Evolutionary conservation across 257 asterid species (phyloP).

Genomic region (Plantago major): DNA sequence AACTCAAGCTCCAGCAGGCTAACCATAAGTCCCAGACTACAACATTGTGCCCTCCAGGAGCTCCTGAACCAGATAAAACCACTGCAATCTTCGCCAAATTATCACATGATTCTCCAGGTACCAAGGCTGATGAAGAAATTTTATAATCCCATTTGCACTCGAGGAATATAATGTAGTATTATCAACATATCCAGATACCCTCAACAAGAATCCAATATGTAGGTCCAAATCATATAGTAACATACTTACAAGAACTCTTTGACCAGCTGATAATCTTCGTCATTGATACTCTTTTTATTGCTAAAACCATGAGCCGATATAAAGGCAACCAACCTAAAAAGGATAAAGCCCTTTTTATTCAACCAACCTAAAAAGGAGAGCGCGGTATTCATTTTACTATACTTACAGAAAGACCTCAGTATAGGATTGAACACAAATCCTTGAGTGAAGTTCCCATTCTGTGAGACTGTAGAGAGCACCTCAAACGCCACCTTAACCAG

Average conservation of each 20-base stretch:
- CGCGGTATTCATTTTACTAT: slow-evolving; percentile 18
- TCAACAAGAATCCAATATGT: not conserved
- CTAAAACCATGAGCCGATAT: slow-evolving; percentile 51
- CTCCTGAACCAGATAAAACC: too few species aligned
- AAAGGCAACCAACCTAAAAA: slow-evolving; percentile 29
- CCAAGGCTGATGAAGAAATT: too few species aligned
- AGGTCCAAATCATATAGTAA: too few species aligned
- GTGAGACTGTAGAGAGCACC: slow-evolving; percentile 26
- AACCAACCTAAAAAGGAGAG: slow-evolving; percentile 51
- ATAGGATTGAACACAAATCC: slow-evolving; percentile 40
- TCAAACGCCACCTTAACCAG: slow-evolving; percentile 36
- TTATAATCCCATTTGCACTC: too few species aligned
- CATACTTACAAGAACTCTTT: too few species aligned
- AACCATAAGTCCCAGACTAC: slow-evolving; percentile 1
- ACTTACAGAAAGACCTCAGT: slow-evolving; percentile 54
- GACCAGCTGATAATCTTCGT: not conserved
- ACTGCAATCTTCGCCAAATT: too few species aligned
- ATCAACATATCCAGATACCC: too few species aligned
- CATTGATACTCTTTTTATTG: slow-evolving; percentile 18
- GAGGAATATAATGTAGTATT: too few species aligned
- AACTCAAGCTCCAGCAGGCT: too few species aligned
- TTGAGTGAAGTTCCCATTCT: slow-evolving; percentile 23
- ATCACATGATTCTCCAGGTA: too few species aligned
- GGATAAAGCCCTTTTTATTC: slow-evolving; percentile 40
- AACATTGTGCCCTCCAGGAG: too few species aligned